Base-by-base conservation (phyloP, 345 rosid species). In the Sonneratia caseolaris region DNA sequence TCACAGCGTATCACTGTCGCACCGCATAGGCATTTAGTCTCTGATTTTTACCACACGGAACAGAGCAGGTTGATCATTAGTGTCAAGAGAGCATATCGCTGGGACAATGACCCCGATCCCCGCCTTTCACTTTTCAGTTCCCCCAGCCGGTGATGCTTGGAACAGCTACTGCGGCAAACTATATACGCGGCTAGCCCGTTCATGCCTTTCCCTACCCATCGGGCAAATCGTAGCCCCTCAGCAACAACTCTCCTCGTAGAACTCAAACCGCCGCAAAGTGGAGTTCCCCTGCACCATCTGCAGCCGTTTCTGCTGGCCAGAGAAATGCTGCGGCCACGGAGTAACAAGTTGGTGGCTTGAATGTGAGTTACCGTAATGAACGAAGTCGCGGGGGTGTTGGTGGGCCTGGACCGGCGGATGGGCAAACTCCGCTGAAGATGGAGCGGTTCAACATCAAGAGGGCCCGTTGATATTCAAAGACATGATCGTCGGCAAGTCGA, bases 391-490 rank as follows among this genome's bases (percentile, higher is more conserved):
- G 2, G 5, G 35, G 11, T 5, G 38, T 48, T 7, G 57, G 78
- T 2, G 75, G 81, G 19, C 62, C 51, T 68, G 45, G 70, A 51
- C 64, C 68, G 69, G 57, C 37, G 5, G 69, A 38, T 37, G 75
- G 70, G 71, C 73, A 7, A 14, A 45, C 49, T 0, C 49, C 49
- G 49, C 49, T 10, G 8, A 76, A 45, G 69, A 78, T 77, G 51
- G 79, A 82, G 57, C 68, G 85, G 45, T 82, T 82, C 75, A 79
- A 76, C 72, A 72, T 82, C 16, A 70, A 76, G 22, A 82, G 32
- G 32, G 32, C 32, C 80, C 0, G 70, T 82, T 8, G 37, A 68
- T 7, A 27, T 6, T 49, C 5, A 77, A 53, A 48, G 73, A 51
- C 10, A 18, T 56, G 27, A 18, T 56, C 32, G 27, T 56, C 62